Conservation (phyloP, 1,139 yeast genomes). For the Lodderomyces theae region DNA sequence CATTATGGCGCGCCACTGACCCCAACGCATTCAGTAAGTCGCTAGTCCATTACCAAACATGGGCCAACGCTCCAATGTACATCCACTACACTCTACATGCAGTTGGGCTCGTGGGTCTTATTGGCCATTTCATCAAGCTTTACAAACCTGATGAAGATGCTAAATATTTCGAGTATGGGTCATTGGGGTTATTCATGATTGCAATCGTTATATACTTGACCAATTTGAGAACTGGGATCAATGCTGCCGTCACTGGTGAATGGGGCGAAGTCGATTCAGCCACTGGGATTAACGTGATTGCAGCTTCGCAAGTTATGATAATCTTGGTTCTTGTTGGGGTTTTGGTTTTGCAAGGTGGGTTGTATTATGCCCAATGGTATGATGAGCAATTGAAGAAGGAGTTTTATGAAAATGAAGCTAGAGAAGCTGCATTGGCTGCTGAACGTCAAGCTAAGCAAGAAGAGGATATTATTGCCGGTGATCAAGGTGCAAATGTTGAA, state of each 20-base stretch:
- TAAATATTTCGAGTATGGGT: constrained; percentile 85
- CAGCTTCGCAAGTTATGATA: constrained; percentile 82
- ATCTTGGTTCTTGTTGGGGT: constrained; percentile 74
- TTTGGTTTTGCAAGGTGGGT: constrained; percentile 78
- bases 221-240: constrained; percentile 79
- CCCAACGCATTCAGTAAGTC: constrained; percentile 59
- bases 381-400: constrained; percentile 54
- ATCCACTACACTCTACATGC: constrained; percentile 62
- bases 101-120: constrained; percentile 58
- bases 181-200: constrained; percentile 67
- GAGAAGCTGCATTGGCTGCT: constrained; percentile 21
- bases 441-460: constrained; percentile 21
- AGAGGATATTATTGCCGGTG: constrained; percentile 15
- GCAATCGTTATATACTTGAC: constrained; percentile 79
- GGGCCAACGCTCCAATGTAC: constrained; percentile 63
- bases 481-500: constrained; percentile 11
- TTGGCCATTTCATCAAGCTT: constrained; percentile 74
- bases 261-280: constrained; percentile 93
- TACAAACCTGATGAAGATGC: constrained; percentile 83
- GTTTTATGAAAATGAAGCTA: constrained; percentile 47
- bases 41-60: constrained; percentile 65
- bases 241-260: constrained; percentile 62
- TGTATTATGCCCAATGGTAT: constrained; percentile 85
- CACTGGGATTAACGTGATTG: constrained; percentile 88
- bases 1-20: constrained; percentile 63